These are phyloP conservation scores for Nephelium lappaceum DNA, from an alignment of 345 rosid species.

Conservation along the genomic window DNA sequence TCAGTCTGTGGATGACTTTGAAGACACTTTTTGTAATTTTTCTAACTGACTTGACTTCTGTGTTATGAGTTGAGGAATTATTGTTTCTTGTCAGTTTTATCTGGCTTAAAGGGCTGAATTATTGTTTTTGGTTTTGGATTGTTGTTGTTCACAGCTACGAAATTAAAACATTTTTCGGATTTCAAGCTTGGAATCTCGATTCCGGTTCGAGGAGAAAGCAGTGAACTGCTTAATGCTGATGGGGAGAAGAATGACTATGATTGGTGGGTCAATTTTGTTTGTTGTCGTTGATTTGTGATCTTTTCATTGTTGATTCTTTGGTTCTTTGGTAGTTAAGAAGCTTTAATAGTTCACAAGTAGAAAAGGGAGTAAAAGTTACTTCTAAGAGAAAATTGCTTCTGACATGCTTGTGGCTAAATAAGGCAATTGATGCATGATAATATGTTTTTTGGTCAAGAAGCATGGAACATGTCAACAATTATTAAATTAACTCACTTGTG, in stretches of 20 bases:
- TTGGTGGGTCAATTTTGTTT: slow-evolving; percentile 58
- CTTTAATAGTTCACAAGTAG: slow-evolving; percentile 16
- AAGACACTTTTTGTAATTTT: slow-evolving; percentile 82
- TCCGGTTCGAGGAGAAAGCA: slow-evolving; percentile 87
- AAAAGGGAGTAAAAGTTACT: slow-evolving; percentile 1
- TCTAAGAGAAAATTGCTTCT: not conserved
- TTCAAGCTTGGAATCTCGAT: slow-evolving; percentile 63
- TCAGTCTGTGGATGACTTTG: slow-evolving; percentile 73
- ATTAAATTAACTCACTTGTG: not conserved
- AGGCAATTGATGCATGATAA: not conserved
- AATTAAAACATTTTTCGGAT: slow-evolving; percentile 81
- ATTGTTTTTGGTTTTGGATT: slow-evolving; percentile 26
- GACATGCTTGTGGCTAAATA: not conserved
- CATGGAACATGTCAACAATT: not conserved
- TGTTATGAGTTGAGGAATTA: slow-evolving; percentile 1
- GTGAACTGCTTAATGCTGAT: slow-evolving; percentile 79
- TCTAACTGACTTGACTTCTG: slow-evolving; percentile 22
- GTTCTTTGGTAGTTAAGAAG: slow-evolving; percentile 3
- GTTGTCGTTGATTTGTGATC: not conserved
- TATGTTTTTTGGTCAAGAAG: not conserved
- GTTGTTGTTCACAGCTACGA: slow-evolving; percentile 56
- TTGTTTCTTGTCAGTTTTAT: slow-evolving; percentile 15
- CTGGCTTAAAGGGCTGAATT: slow-evolving; percentile 21
- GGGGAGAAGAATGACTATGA: slow-evolving; percentile 97
- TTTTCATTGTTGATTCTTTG: slow-evolving; percentile 1